Base-by-base conservation (phyloP, 495 filamentous ascomycete species). In the Penicillium cinerascens region DNA sequence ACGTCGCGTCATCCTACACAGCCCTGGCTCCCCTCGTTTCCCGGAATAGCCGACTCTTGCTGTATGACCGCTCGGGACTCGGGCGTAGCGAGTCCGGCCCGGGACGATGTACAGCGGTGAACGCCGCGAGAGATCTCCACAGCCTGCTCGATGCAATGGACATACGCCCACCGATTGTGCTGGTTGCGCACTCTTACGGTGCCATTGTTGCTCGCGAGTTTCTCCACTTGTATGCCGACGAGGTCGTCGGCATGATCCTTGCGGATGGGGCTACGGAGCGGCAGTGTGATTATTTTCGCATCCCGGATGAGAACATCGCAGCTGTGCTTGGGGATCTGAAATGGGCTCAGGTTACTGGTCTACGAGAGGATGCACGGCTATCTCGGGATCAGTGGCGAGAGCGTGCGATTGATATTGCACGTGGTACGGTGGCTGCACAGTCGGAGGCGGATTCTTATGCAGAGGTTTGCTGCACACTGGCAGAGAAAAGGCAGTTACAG, bases 111-210 rank as follows among this genome's bases (percentile, higher is more conserved):
- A 47, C 47, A 11, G 52, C 69, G 51, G 50, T 61, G 11, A 54
- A 17, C 0, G 62, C 65, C 8, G 73, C 70, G 8, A 40, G 59
- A 29, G 69, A 74, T 25, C 54, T 79, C 8, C 63, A 64, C 44
- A 41, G 29, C 11, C 60, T 77, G 20, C 64, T 75, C 4, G 3
- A 45, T 26, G 45, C 27, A 17, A 56, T 44, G 18, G 23, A 46
- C 13, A 50, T 60, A 3, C 39, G 6, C 2, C 65, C 59, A 1
- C 79, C 76, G 3, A 66, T 75, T 37, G 26, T 80, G 6, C 64
- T 82, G 2, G 67, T 76, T 7, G 77, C 65, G 10, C 79, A 82
- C 55, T 79, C 75, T 21, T 82, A 79, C 41, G 79, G 79, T 11
- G 79, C 70, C 4, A 71, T 77, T 35, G 64, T 82, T 39, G 76